Evolutionary conservation across 352 stramenopile genomes (phyloP).

Genomic region (Phytophthora pseudosyringae): DNA sequence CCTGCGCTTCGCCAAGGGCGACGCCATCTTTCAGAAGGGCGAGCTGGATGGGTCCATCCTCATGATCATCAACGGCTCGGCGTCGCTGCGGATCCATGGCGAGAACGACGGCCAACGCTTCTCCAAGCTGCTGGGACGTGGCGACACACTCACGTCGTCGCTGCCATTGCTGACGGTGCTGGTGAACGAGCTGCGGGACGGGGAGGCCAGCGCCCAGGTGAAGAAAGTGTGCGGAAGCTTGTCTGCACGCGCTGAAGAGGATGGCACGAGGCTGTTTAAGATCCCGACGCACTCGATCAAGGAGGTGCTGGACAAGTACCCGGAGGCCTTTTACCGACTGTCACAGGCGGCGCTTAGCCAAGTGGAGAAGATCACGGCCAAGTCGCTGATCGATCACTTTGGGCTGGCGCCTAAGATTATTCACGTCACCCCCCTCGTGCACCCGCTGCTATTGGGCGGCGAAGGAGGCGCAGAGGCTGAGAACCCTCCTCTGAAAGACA

Average conservation of each 20-base stretch:
- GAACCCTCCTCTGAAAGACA: slow-evolving; percentile 24
- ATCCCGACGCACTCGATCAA: slow-evolving; percentile 62
- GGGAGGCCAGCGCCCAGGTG: slow-evolving; percentile 29
- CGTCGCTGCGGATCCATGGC: slow-evolving; percentile 64
- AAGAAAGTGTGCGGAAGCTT: slow-evolving; percentile 65
- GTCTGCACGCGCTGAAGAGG: slow-evolving; percentile 53
- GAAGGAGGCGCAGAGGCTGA: slow-evolving; percentile 14
- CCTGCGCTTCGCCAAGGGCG: slow-evolving; percentile 47
- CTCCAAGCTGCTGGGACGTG: slow-evolving; percentile 52
- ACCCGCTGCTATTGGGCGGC: slow-evolving; percentile 25
- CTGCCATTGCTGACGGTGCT: slow-evolving; percentile 68
- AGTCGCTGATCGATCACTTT: slow-evolving; percentile 86
- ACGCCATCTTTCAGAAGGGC: slow-evolving; percentile 64
- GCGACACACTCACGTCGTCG: slow-evolving; percentile 80
- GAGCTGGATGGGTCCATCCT: slow-evolving; percentile 80
- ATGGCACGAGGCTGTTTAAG: slow-evolving; percentile 67
- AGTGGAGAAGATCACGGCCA: slow-evolving; percentile 83
- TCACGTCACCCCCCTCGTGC: slow-evolving; percentile 39
- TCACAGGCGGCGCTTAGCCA: slow-evolving; percentile 78
- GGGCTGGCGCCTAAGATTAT: slow-evolving; percentile 60
- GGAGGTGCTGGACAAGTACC: slow-evolving; percentile 59
- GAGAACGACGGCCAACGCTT: slow-evolving; percentile 48
- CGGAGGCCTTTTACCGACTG: slow-evolving; percentile 77
- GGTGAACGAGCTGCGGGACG: slow-evolving; percentile 46
- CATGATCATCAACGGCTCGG: slow-evolving; percentile 68